Percentiles rank a stretch among this genome's conserved stretches.
phyloP scores from a whole-genome alignment of 2,329 filamentous ascomycete species.

The Ophiognomonia clavigignenti-juglandacearum region DNA sequence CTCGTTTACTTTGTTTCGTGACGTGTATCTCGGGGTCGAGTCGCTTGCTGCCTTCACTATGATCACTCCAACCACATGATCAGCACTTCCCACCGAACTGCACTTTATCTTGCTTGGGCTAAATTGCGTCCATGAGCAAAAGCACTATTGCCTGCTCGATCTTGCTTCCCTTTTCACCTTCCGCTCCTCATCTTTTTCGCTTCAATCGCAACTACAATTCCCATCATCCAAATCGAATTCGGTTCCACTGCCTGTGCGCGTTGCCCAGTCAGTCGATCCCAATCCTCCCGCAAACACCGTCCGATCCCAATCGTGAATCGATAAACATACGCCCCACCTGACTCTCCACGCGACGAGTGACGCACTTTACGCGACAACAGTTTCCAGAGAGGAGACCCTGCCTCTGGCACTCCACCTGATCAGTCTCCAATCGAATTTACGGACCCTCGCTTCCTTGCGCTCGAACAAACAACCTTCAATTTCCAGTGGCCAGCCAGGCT shows the following conservation, averaged over 20 bases:
- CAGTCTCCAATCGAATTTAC: neutral
- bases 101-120: neutral
- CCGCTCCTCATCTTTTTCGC: neutral
- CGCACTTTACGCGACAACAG: constrained; percentile 5
- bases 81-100: neutral
- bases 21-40: neutral
- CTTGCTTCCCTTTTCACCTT: too few relatives aligned
- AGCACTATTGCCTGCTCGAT: neutral
- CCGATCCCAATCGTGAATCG: neutral
- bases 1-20: neutral
- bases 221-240: neutral
- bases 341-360: constrained; percentile 6
- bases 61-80: neutral
- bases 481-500: constrained; percentile 5
- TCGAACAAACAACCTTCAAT: neutral
- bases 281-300: neutral
- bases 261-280: constrained; percentile 6
- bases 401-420: neutral
- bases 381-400: neutral
- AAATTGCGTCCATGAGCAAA: neutral
- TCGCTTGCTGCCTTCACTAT: neutral
- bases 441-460: neutral
- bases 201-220: neutral
- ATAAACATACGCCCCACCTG: neutral
- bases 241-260: constrained; percentile 2